These are phyloP conservation scores for Paecilomyces niveus DNA, from an alignment of 2,329 filamentous ascomycete genomes.

Conservation along the genomic window DNA sequence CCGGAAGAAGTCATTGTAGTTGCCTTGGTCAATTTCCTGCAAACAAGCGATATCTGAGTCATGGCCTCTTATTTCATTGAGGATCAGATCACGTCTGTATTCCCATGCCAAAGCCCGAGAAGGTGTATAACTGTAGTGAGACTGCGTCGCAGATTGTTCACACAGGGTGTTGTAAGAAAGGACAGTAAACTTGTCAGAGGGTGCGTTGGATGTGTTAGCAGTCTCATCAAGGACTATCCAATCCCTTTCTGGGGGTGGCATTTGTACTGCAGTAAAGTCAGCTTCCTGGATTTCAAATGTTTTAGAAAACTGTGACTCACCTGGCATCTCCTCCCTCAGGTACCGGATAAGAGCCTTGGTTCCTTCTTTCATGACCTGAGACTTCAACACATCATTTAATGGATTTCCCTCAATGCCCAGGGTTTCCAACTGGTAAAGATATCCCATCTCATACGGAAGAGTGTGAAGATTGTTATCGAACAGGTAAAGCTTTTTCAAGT, in stretches of 20 bases:
- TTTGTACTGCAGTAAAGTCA: conserved; percentile 52
- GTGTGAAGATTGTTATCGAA: conserved; percentile 85
- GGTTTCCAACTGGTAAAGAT: conserved; percentile 78
- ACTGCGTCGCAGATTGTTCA: conserved; percentile 80
- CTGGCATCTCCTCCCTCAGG: conserved; percentile 74
- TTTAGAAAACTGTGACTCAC: conserved; percentile 47
- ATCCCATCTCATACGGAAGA: conserved; percentile 80
- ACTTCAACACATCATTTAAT: conserved; percentile 66
- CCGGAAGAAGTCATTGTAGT: conserved; percentile 84
- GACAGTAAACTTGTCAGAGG: conserved; percentile 65
- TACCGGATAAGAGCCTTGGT: conserved; percentile 77
- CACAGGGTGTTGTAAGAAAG: conserved; percentile 95
- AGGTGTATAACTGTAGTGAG: conserved; percentile 85
- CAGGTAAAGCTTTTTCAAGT: conserved; percentile 73
- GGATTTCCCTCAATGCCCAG: conserved; percentile 91
- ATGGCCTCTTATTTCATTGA: conserved; percentile 71
- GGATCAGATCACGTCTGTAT: conserved; percentile 72
- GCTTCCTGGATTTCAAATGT: conserved; percentile 13
- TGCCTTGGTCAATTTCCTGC: conserved; percentile 88
- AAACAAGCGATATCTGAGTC: conserved; percentile 86
- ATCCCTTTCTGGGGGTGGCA: conserved; percentile 68
- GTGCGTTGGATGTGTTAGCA: conserved; percentile 41
- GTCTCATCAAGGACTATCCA: conserved; percentile 65
- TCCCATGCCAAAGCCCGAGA: conserved; percentile 78
- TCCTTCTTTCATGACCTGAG: conserved; percentile 77